A percentile compares a stretch with the other conserved stretches of the same genome.
Evolutionary conservation across 148 eudicot species (phyloP).

Genomic region (Gaultheria prostrata): DNA sequence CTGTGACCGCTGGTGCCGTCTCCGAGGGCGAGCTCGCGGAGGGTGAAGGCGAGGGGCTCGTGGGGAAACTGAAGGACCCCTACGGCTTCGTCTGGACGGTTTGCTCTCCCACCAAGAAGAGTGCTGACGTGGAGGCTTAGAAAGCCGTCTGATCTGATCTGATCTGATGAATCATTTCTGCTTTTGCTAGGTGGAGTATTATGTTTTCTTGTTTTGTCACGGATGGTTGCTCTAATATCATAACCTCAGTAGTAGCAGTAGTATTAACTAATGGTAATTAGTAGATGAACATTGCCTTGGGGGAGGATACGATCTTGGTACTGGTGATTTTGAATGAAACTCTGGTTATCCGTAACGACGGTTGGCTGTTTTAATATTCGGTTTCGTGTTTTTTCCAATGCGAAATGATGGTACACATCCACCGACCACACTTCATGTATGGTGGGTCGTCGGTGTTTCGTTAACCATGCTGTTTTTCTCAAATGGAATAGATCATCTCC

Average conservation of each 20-base stretch:
- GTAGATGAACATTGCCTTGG: background rate
- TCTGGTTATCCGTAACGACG: background rate
- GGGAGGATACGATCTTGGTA: background rate
- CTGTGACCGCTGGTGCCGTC: constrained; percentile 64
- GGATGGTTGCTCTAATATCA: background rate
- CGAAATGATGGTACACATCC: no score
- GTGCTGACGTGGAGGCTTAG: constrained; percentile 40
- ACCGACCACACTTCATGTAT: no score
- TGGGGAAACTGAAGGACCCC: constrained; percentile 74
- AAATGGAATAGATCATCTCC: no score
- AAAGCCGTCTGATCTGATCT: constrained; percentile 14
- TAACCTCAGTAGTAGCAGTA: background rate
- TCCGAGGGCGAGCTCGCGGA: constrained; percentile 50
- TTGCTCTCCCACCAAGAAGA: constrained; percentile 41
- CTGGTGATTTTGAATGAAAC: background rate
- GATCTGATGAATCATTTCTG: background rate
- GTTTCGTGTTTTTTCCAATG: background rate
- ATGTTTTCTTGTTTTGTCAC: background rate
- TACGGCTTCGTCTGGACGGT: constrained; percentile 67
- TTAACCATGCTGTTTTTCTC: no score
- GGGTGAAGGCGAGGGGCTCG: constrained; percentile 47
- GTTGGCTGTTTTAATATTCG: background rate
- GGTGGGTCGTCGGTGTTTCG: no score
- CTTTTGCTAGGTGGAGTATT: background rate
- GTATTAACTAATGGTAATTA: background rate